Conservation (phyloP, 2,329 filamentous ascomycete genomes). For the Colletotrichum coccodes region DNA sequence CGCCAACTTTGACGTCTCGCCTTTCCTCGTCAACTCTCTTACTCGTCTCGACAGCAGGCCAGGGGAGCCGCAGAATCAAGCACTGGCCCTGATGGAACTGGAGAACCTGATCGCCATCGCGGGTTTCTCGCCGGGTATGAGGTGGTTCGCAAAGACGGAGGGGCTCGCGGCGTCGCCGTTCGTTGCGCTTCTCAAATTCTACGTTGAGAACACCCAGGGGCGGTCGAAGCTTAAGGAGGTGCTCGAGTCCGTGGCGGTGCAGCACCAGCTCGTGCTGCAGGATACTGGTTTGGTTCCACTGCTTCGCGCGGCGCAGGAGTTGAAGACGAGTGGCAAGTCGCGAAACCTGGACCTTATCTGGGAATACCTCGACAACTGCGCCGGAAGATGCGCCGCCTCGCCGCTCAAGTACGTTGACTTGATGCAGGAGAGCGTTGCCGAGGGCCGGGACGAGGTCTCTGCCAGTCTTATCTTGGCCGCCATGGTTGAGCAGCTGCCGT, state of each 20-base stretch:
- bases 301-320: constrained; percentile 49
- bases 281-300: constrained; percentile 59
- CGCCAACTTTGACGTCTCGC: constrained; percentile 89
- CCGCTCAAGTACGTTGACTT: constrained; percentile 87
- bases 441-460: constrained; percentile 43
- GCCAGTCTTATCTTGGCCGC: constrained; percentile 75
- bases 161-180: constrained; percentile 75
- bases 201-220: constrained; percentile 21
- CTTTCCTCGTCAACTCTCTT: constrained; percentile 76
- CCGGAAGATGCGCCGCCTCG: constrained; percentile 77
- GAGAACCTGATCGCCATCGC: constrained; percentile 86
- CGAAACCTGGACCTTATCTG: constrained; percentile 61
- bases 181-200: constrained; percentile 71
- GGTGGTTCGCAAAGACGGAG: constrained; percentile 86
- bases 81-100: constrained; percentile 76
- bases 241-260: constrained; percentile 68
- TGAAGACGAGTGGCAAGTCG: constrained; percentile 28
- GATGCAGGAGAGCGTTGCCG: constrained; percentile 61
- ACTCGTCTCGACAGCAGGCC: constrained; percentile 66
- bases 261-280: constrained; percentile 73
- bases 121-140: constrained; percentile 82
- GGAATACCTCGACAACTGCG: constrained; percentile 84
- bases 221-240: constrained; percentile 47
- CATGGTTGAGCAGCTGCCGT: constrained; percentile 82
- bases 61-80: constrained; percentile 59